Conservation (phyloP, 257 asterid genomes). For the Leonotis leonurus region DNA sequence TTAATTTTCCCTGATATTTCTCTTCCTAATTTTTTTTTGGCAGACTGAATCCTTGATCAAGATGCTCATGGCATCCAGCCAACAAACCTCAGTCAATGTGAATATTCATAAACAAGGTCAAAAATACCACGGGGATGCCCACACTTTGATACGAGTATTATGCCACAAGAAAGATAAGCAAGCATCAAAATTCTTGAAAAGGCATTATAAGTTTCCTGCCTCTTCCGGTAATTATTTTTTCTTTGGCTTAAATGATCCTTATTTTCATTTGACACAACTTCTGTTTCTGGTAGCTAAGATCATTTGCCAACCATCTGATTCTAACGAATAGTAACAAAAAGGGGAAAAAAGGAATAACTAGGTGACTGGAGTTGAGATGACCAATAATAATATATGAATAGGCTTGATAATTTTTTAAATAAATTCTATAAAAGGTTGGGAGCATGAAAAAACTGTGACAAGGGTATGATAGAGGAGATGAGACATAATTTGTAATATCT, state of each 20-base stretch:
- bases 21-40: conserved; percentile 5
- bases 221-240: conserved; percentile 58
- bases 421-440: not conserved
- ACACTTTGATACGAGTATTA: conserved; percentile 72
- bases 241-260: not conserved
- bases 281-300: not conserved
- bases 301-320: not conserved
- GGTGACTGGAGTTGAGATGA: no score
- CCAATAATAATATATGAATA: not conserved
- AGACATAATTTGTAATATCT: not conserved
- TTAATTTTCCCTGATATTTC: conserved; percentile 14
- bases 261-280: not conserved
- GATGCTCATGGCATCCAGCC: conserved; percentile 77
- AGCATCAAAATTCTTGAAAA: conserved; percentile 82
- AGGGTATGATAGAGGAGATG: not conserved
- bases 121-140: conserved; percentile 64
- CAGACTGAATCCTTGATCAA: conserved; percentile 80
- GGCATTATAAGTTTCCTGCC: conserved; percentile 71
- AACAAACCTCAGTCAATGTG: conserved; percentile 48
- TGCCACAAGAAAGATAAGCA: conserved; percentile 91
- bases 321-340: no score
- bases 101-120: conserved; percentile 35
- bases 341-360: no score
- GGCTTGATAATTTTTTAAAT: not conserved
- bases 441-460: not conserved